A percentile compares a stretch with the other conserved stretches of the same genome.
phyloP scores from a whole-genome alignment of 139 green algal genomes.

The Raphidocelis subcapitata region DNA sequence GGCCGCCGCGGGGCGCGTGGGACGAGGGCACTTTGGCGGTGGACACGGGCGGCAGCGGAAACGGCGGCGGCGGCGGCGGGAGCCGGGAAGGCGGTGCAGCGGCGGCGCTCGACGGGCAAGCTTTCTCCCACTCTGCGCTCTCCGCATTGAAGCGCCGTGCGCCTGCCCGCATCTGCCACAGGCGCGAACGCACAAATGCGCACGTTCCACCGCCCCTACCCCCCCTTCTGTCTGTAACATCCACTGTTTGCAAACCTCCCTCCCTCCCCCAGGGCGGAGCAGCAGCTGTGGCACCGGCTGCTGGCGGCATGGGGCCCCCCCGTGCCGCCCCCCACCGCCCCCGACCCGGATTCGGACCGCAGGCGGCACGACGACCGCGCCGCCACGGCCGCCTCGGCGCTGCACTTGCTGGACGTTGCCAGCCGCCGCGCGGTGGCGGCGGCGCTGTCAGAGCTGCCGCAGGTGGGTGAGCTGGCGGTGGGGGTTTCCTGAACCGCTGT shows the following conservation, averaged over 20 bases:
- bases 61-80: not conserved
- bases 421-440: constrained; percentile 1
- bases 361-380: not conserved
- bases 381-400: not conserved
- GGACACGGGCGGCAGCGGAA: not conserved
- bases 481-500: not conserved
- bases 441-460: not conserved
- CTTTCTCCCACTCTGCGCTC: too few species aligned
- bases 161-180: too few species aligned
- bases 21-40: not conserved
- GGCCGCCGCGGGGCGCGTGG: not conserved
- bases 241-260: not conserved
- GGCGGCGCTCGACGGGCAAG: too few species aligned
- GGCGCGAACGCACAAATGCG: not conserved
- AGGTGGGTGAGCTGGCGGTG: not conserved
- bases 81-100: not conserved
- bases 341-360: not conserved
- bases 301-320: not conserved
- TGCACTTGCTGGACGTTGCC: constrained; percentile 1
- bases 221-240: not conserved
- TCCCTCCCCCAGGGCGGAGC: not conserved
- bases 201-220: not conserved
- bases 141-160: too few species aligned
- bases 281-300: not conserved
- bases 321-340: not conserved